Conservation (phyloP, 2,329 filamentous ascomycete species). For the Colletotrichum gloeosporioides region DNA sequence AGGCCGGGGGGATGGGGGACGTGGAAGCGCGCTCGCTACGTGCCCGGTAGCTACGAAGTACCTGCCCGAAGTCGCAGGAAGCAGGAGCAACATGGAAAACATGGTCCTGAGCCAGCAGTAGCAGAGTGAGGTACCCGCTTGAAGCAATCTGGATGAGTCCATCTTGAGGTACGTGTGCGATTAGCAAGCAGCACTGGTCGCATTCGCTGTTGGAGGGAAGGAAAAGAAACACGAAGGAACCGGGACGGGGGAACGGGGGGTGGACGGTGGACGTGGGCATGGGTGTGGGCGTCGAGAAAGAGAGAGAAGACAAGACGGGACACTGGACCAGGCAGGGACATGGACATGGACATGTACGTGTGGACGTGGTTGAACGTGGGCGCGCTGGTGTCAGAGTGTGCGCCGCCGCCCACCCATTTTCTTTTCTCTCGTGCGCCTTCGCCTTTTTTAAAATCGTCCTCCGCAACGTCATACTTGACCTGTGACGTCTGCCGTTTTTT, state of each 20-base stretch:
- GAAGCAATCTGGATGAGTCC: not conserved
- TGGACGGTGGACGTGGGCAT: not conserved
- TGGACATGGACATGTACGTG: not conserved
- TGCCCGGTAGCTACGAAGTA: not conserved
- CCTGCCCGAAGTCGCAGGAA: not conserved
- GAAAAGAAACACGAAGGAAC: not conserved
- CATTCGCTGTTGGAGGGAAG: not conserved
- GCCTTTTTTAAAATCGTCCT: slow-evolving; percentile 29
- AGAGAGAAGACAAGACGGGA: not conserved
- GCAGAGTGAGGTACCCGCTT: not conserved
- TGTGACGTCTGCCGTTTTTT: slow-evolving; percentile 48
- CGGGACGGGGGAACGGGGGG: not conserved
- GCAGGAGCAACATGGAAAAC: not conserved
- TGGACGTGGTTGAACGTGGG: slow-evolving; percentile 3
- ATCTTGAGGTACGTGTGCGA: not conserved
- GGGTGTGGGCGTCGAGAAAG: not conserved
- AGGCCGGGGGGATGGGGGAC: not conserved
- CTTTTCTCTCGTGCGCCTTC: slow-evolving; percentile 32
- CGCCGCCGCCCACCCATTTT: slow-evolving; percentile 28
- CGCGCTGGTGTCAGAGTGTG: slow-evolving; percentile 20
- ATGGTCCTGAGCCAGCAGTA: not conserved
- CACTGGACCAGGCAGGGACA: not conserved
- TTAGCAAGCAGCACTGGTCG: not conserved
- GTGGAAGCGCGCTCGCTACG: not conserved
- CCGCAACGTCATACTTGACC: slow-evolving; percentile 46